Conservation (phyloP, 345 rosid genomes). For the Geranium brycei region DNA sequence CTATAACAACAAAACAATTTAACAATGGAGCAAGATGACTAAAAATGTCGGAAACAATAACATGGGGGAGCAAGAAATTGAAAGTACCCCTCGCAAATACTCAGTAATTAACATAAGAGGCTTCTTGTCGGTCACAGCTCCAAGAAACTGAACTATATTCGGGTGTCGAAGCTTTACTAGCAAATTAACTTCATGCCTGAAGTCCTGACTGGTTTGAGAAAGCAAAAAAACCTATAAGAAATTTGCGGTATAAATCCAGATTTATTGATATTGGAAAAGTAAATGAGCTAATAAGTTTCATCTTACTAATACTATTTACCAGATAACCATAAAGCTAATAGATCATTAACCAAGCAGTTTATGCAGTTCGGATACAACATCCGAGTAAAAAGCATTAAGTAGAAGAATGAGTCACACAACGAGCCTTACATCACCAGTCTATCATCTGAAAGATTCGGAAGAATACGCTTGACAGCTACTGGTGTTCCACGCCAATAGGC, state of each 20-base stretch:
- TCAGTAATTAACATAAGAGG: slow-evolving; percentile 98
- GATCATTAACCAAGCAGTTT: not conserved
- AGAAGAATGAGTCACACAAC: slow-evolving; percentile 3
- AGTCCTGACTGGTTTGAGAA: slow-evolving; percentile 70
- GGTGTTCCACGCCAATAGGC: slow-evolving; percentile 99
- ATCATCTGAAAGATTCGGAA: slow-evolving; percentile 97
- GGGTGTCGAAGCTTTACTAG: slow-evolving; percentile 99
- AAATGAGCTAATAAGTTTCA: not conserved
- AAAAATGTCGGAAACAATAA: not conserved
- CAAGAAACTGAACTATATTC: slow-evolving; percentile 93
- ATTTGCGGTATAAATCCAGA: slow-evolving; percentile 1
- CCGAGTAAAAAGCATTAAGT: slow-evolving; percentile 1
- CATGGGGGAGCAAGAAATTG: not conserved
- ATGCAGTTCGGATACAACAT: not conserved
- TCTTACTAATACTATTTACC: no score
- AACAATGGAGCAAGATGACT: not conserved
- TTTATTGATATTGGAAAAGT: no score
- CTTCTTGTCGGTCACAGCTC: slow-evolving; percentile 97
- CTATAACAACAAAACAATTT: slow-evolving; percentile 24
- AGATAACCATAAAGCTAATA: not conserved
- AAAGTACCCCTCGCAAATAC: slow-evolving; percentile 79
- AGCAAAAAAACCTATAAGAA: slow-evolving; percentile 12
- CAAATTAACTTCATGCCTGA: slow-evolving; percentile 95
- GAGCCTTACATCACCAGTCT: slow-evolving; percentile 81
- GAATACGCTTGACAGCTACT: slow-evolving; percentile 90